These are phyloP conservation scores for Yamadazyma atmosphaerica DNA, from an alignment of 1,139 yeast genomes.

Conservation along the genomic window DNA sequence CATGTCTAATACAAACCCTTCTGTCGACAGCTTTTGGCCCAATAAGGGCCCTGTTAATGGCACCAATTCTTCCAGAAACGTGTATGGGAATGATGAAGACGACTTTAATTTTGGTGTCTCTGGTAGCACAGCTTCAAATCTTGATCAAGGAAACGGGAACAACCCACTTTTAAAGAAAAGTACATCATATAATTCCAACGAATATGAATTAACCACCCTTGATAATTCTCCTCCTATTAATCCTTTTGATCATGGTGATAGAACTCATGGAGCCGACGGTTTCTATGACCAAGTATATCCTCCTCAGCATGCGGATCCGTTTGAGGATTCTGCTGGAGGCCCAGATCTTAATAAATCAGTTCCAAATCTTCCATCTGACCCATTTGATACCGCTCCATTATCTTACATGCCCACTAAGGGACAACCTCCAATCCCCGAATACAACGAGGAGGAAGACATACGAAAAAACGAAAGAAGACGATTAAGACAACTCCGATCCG, in stretches of 20 bases:
- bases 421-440: conserved; percentile 17
- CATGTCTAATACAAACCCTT: conserved; percentile 17
- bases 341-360: conserved; percentile 1
- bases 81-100: conserved; percentile 10
- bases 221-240: conserved; percentile 6
- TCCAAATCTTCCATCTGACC: conserved; percentile 7
- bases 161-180: conserved; percentile 1
- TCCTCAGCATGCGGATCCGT: conserved; percentile 4
- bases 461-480: conserved; percentile 28
- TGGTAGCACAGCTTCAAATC: not conserved
- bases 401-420: conserved; percentile 15
- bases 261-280: not conserved
- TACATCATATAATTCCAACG: conserved; percentile 10
- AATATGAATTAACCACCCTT: conserved; percentile 13
- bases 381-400: conserved; percentile 14
- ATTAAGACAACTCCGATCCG: conserved; percentile 24
- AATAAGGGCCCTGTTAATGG: conserved; percentile 1
- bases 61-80: not conserved
- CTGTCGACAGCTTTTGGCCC: conserved; percentile 11
- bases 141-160: not conserved
- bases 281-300: conserved; percentile 11
- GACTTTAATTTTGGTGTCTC: conserved; percentile 12
- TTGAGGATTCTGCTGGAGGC: not conserved
- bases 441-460: conserved; percentile 19
- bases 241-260: conserved; percentile 9